Evolutionary conservation across 1,284 basidiomycete genomes (phyloP).

Genomic region (Melanopsichium pennsylvanicum): DNA sequence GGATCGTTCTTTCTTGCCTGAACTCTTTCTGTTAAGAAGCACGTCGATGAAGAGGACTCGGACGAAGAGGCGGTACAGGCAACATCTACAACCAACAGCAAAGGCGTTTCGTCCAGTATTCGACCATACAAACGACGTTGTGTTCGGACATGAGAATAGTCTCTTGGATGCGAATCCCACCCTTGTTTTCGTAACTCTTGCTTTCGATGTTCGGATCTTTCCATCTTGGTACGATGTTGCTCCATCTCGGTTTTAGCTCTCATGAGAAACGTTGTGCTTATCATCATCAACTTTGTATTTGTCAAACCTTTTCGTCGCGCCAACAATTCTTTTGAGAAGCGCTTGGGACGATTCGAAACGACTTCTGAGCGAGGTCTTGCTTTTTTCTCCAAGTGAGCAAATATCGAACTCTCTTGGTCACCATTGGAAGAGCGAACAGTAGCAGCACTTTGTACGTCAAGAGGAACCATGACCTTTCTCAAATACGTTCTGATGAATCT

Average conservation of each 20-base stretch:
- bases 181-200: constrained; percentile 4
- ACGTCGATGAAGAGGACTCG: too few relatives aligned
- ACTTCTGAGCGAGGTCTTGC: background rate
- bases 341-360: background rate
- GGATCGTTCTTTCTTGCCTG: constrained; percentile 20
- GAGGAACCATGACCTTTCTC: constrained; percentile 20
- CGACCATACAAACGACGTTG: constrained; percentile 21
- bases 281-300: background rate
- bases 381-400: background rate
- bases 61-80: too few relatives aligned
- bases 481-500: constrained; percentile 15
- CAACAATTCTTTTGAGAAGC: background rate
- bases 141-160: background rate
- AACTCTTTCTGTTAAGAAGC: too few relatives aligned
- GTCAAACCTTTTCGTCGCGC: too few relatives aligned
- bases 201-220: constrained; percentile 3
- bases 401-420: background rate
- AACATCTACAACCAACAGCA: constrained; percentile 2
- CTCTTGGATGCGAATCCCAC: constrained; percentile 29
- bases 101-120: constrained; percentile 7
- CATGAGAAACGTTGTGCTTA: background rate
- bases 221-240: constrained; percentile 5
- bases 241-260: background rate
- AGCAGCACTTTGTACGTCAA: too few relatives aligned
- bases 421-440: too few relatives aligned